phyloP scores from a whole-genome alignment of 345 rosid species.

The Eucalyptus microcorys region DNA sequence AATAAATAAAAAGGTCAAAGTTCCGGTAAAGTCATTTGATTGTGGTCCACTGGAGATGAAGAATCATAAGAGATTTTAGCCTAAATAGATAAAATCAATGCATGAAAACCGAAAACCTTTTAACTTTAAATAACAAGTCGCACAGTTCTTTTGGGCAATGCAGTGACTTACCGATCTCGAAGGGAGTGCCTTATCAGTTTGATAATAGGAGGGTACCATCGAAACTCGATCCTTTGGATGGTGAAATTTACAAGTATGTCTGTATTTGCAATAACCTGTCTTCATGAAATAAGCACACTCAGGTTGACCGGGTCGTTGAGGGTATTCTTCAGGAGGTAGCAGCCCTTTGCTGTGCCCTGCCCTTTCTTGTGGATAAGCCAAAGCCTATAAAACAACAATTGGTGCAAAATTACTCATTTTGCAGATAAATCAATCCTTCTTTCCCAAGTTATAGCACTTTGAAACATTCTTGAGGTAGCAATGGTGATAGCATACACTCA shows the following conservation, averaged over 20 bases:
- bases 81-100: not conserved
- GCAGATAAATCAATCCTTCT: not conserved
- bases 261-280: conserved; percentile 33
- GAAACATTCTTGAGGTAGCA: not conserved
- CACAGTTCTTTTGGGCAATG: not conserved
- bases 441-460: not conserved
- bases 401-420: not conserved
- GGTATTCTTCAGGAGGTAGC: conserved; percentile 16
- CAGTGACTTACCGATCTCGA: conserved; percentile 23
- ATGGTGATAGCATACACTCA: not conserved
- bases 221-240: conserved; percentile 24
- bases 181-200: conserved; percentile 21
- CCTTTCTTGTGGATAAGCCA: not conserved
- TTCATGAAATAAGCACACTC: conserved; percentile 32
- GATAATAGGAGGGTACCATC: not conserved
- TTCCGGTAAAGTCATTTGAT: not conserved
- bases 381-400: not conserved
- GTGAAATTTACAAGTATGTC: conserved; percentile 30
- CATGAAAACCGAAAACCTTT: not conserved
- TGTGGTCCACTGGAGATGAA: not conserved
- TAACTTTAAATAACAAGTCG: not conserved
- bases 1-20: not conserved
- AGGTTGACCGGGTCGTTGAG: conserved; percentile 38
- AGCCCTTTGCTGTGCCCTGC: not conserved
- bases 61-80: not conserved